A percentile compares a stretch with the other conserved stretches of the same genome.
Evolutionary conservation across 257 asterid genomes (phyloP).

Genomic region (Marsdenia floribunda): DNA sequence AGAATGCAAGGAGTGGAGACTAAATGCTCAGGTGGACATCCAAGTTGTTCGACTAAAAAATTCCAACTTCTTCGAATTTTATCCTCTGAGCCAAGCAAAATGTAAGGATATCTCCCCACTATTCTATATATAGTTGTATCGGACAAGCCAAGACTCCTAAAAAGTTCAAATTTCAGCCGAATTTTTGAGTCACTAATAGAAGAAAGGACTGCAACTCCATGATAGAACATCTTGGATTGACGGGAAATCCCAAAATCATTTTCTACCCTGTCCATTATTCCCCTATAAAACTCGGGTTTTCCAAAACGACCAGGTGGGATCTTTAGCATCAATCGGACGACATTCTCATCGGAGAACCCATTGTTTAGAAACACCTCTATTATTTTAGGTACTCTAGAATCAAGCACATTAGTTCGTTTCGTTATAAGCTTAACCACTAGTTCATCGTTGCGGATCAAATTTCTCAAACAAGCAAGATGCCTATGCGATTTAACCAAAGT

Average conservation of each 20-base stretch:
- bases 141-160: slow-evolving; percentile 27
- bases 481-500: slow-evolving; percentile 7
- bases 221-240: slow-evolving; percentile 15
- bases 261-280: slow-evolving; percentile 15
- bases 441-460: slow-evolving; percentile 19
- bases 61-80: background rate
- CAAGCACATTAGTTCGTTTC: slow-evolving; percentile 12
- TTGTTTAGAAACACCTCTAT: slow-evolving; percentile 10
- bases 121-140: slow-evolving; percentile 13
- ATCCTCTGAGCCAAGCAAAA: slow-evolving; percentile 4
- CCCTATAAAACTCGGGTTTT: slow-evolving; percentile 9
- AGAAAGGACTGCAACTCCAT: slow-evolving; percentile 12
- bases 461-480: slow-evolving; percentile 13
- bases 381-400: background rate
- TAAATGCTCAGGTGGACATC: background rate
- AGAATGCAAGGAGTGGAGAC: slow-evolving; percentile 14
- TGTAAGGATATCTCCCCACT: background rate
- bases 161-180: slow-evolving; percentile 14
- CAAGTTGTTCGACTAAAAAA: slow-evolving; percentile 14
- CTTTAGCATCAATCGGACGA: background rate
- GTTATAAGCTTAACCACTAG: slow-evolving; percentile 6
- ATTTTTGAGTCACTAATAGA: slow-evolving; percentile 5
- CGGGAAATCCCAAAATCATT: slow-evolving; percentile 22
- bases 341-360: slow-evolving; percentile 7
- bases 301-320: slow-evolving; percentile 1